Conservation (phyloP, 2,329 filamentous ascomycete genomes). For the Colletotrichum chrysophilum region DNA sequence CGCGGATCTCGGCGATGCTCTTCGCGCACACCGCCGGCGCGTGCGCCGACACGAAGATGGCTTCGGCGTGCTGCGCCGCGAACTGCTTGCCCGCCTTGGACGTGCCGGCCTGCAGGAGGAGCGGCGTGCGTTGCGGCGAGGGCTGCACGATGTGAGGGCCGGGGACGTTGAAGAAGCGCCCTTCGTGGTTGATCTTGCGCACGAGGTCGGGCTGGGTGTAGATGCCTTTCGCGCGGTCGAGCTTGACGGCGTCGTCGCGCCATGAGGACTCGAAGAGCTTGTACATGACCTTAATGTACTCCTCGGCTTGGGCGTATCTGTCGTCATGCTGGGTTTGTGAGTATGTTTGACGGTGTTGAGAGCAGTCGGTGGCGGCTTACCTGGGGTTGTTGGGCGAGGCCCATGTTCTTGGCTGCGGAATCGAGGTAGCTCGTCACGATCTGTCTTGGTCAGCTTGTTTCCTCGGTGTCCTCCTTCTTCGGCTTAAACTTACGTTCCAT, state of each 20-base stretch:
- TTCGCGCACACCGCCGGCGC: conserved; percentile 65
- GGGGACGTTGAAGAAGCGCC: conserved; percentile 67
- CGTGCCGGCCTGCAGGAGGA: conserved; percentile 74
- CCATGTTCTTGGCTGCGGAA: conserved; percentile 70
- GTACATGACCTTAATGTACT: conserved; percentile 68
- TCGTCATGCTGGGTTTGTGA: conserved; percentile 59
- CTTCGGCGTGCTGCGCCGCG: conserved; percentile 73
- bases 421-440: conserved; percentile 76
- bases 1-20: conserved; percentile 67
- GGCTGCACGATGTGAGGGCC: conserved; percentile 72
- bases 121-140: conserved; percentile 69
- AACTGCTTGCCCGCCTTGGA: conserved; percentile 70
- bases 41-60: conserved; percentile 72
- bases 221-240: conserved; percentile 61
- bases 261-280: conserved; percentile 73
- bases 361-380: conserved; percentile 7
- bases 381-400: conserved; percentile 58
- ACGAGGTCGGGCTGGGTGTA: conserved; percentile 61
- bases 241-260: conserved; percentile 68
- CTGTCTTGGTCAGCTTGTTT: conserved; percentile 28
- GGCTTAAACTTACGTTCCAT: conserved; percentile 52
- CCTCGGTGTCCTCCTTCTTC: too few relatives aligned
- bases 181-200: conserved; percentile 69
- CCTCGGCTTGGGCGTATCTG: conserved; percentile 67
- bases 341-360: not conserved